These are phyloP conservation scores for Spergularia marina DNA, from an alignment of 148 eudicot genomes.

Conservation along the genomic window DNA sequence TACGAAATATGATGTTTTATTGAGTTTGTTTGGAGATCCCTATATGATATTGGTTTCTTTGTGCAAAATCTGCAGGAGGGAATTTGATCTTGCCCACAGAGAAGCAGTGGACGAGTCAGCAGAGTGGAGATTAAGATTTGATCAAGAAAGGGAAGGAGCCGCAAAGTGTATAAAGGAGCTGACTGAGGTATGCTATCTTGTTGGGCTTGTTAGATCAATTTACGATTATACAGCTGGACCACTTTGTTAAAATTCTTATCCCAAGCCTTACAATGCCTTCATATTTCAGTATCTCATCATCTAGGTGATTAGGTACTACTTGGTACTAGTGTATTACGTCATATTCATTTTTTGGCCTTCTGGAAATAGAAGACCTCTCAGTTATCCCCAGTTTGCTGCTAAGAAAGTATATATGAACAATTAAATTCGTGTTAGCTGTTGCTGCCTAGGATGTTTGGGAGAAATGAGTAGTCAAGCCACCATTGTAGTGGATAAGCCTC, in stretches of 20 bases:
- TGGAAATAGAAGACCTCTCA: no score
- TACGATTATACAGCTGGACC: neutral
- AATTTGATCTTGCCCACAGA: slow-evolving; percentile 84
- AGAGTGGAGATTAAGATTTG: slow-evolving; percentile 87
- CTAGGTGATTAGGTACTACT: no score
- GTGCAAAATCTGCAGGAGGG: slow-evolving; percentile 46
- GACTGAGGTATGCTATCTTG: slow-evolving; percentile 38
- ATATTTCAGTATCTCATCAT: no score
- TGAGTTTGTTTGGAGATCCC: neutral
- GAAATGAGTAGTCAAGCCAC: neutral
- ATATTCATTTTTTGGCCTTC: no score
- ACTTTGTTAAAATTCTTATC: neutral
- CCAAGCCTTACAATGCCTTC: no score
- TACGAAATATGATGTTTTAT: neutral
- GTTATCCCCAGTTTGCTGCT: no score
- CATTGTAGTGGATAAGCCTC: no score
- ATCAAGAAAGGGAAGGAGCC: slow-evolving; percentile 54
- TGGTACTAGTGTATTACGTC: no score
- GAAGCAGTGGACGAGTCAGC: slow-evolving; percentile 99
- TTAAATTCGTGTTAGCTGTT: neutral
- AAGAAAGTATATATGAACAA: neutral
- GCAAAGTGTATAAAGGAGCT: slow-evolving; percentile 50
- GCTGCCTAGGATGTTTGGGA: slow-evolving; percentile 1
- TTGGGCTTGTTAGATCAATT: neutral
- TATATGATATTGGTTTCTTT: slow-evolving; percentile 4